Evolutionary conservation across 1,139 yeast genomes (phyloP).

Genomic region (Saccharomycopsis hybrid): DNA sequence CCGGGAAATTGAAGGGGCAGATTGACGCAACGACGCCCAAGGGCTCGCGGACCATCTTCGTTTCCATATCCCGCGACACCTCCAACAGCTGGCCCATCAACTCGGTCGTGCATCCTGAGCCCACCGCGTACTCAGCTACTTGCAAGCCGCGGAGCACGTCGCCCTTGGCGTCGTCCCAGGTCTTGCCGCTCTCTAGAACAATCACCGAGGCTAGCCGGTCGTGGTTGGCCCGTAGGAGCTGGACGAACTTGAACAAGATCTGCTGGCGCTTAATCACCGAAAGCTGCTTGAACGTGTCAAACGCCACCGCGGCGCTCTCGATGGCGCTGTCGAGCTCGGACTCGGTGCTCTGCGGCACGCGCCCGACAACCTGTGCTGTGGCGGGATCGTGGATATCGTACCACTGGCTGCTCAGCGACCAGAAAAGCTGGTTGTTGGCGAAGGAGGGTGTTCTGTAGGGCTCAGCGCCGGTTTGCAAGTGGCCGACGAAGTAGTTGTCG

Average conservation of each 20-base stretch:
- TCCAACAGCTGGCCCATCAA: slow-evolving; percentile 62
- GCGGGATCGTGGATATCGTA: slow-evolving; percentile 75
- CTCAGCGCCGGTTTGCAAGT: slow-evolving; percentile 33
- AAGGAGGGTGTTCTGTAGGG: slow-evolving; percentile 48
- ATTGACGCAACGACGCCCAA: slow-evolving; percentile 64
- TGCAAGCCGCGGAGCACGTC: slow-evolving; percentile 78
- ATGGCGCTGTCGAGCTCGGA: slow-evolving; percentile 64
- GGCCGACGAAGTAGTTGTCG: slow-evolving; percentile 34
- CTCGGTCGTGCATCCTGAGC: slow-evolving; percentile 59
- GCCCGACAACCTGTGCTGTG: slow-evolving; percentile 57
- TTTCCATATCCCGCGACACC: slow-evolving; percentile 72
- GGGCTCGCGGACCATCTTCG: slow-evolving; percentile 64
- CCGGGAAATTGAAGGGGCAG: slow-evolving; percentile 73
- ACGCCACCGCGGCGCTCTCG: slow-evolving; percentile 57
- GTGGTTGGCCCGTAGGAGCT: slow-evolving; percentile 60
- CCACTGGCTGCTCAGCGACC: slow-evolving; percentile 55
- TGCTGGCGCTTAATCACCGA: slow-evolving; percentile 68
- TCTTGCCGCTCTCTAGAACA: slow-evolving; percentile 77
- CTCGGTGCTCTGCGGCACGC: slow-evolving; percentile 68
- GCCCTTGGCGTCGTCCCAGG: slow-evolving; percentile 71
- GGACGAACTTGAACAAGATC: slow-evolving; percentile 66
- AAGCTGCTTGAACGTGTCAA: slow-evolving; percentile 51
- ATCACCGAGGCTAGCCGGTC: slow-evolving; percentile 66
- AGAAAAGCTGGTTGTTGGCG: slow-evolving; percentile 51
- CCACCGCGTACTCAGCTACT: slow-evolving; percentile 59